phyloP scores from a whole-genome alignment of 192 early-diverging fungal species.

The Ambispora gerdemannii region DNA sequence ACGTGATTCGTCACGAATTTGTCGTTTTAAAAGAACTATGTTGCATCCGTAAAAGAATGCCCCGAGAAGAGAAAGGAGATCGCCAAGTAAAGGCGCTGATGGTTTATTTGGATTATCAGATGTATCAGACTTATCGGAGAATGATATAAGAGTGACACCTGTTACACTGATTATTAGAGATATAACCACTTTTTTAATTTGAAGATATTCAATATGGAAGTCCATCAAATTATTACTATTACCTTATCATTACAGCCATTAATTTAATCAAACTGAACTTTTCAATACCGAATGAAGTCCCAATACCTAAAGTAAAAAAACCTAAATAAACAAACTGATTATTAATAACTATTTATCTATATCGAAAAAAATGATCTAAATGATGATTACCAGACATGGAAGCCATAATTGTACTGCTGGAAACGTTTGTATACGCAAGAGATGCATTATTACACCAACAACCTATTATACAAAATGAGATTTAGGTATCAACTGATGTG shows the following conservation, averaged over 20 bases:
- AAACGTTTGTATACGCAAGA: slow-evolving; percentile 70
- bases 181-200: too few relatives aligned
- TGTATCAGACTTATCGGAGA: slow-evolving; percentile 40
- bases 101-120: slow-evolving; percentile 31
- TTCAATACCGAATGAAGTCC: slow-evolving; percentile 60
- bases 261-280: slow-evolving; percentile 51
- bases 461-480: slow-evolving; percentile 37
- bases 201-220: too few relatives aligned
- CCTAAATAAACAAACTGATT: slow-evolving; percentile 33
- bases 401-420: slow-evolving; percentile 69
- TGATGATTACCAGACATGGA: slow-evolving; percentile 60
- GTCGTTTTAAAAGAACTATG: slow-evolving; percentile 67
- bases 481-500: background rate
- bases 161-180: slow-evolving; percentile 44
- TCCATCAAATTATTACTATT: slow-evolving; percentile 7
- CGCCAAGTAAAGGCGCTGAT: slow-evolving; percentile 56
- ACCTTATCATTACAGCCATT: slow-evolving; percentile 56
- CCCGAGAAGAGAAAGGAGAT: slow-evolving; percentile 64
- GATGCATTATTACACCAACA: slow-evolving; percentile 72
- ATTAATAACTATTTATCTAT: background rate
- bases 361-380: background rate
- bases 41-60: slow-evolving; percentile 79
- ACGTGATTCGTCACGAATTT: slow-evolving; percentile 63
- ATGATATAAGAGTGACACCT: slow-evolving; percentile 63
- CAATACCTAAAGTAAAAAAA: slow-evolving; percentile 71